phyloP scores from a whole-genome alignment of 2,329 filamentous ascomycete species.

The Camptophora hylomeconis region DNA sequence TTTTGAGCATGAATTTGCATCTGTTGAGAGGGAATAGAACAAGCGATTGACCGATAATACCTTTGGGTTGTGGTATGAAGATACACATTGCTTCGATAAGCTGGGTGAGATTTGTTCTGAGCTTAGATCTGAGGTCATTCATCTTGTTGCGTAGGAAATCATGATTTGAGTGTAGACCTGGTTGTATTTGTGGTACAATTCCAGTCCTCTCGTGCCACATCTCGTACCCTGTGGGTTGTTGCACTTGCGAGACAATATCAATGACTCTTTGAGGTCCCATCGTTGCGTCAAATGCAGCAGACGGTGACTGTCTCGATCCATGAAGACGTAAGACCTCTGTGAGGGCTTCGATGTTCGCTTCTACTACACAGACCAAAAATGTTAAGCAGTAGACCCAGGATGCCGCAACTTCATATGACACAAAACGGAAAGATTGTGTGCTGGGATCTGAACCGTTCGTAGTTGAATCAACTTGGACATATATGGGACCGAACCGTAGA shows the following conservation, averaged over 20 bases:
- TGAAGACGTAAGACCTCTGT: no score
- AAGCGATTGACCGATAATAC: slow-evolving; percentile 5
- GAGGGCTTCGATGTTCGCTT: no score
- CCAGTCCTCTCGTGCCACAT: not conserved
- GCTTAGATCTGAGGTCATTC: not conserved
- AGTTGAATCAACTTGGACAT: not conserved
- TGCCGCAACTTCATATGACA: no score
- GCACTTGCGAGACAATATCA: not conserved
- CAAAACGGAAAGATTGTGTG: no score
- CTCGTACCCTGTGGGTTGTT: not conserved
- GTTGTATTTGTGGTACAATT: not conserved
- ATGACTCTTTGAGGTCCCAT: no score
- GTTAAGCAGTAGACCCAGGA: no score
- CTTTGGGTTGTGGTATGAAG: slow-evolving; percentile 6
- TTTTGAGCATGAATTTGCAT: slow-evolving; percentile 1
- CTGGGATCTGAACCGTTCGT: not conserved
- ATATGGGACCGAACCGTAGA: not conserved
- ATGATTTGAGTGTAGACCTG: not conserved
- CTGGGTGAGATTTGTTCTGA: slow-evolving; percentile 1
- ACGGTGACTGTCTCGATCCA: no score
- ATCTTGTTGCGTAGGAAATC: not conserved
- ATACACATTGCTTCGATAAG: slow-evolving; percentile 4
- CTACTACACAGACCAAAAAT: no score
- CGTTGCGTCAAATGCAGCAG: no score
- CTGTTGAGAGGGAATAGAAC: slow-evolving; percentile 6